Percentiles rank a stretch among this genome's conserved stretches.
phyloP scores from a whole-genome alignment of 78 protist genomes.

The Dictyostelium purpureum region DNA sequence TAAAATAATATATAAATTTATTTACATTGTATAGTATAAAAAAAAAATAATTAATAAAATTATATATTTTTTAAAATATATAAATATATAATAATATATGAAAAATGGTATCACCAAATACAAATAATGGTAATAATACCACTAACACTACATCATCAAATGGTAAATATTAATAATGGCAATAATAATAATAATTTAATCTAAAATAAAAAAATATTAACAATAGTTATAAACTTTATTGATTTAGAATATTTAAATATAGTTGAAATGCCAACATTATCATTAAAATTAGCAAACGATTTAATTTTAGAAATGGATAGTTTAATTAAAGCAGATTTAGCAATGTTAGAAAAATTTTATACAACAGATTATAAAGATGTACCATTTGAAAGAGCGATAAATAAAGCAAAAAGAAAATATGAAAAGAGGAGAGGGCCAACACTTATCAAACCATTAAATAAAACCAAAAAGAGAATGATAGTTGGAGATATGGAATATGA shows the following conservation, averaged over 20 bases:
- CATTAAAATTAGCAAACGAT: conserved; percentile 25
- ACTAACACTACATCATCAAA: too few species aligned
- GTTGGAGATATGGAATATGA: conserved; percentile 79
- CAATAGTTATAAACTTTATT: too few species aligned
- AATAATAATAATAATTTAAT: too few species aligned
- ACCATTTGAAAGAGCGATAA: conserved; percentile 64
- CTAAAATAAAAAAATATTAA: too few species aligned
- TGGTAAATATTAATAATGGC: too few species aligned
- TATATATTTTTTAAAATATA: too few species aligned
- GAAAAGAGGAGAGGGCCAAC: conserved; percentile 79
- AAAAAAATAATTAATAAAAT: too few species aligned
- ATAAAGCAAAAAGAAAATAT: conserved; percentile 75
- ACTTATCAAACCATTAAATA: conserved; percentile 75
- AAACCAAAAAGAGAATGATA: conserved; percentile 56
- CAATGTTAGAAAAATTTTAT: conserved; percentile 54
- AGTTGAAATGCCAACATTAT: conserved; percentile 2
- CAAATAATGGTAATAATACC: too few species aligned
- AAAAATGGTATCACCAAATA: too few species aligned
- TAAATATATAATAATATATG: too few species aligned
- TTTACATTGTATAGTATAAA: too few species aligned
- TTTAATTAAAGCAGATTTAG: conserved; percentile 46
- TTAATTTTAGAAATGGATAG: conserved; percentile 48
- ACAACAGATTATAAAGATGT: conserved; percentile 54
- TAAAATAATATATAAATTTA: too few species aligned
- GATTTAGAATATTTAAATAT: conserved; percentile 1